These are phyloP conservation scores for Adansonia gregorii DNA, from an alignment of 441 rosid species.

Conservation along the genomic window DNA sequence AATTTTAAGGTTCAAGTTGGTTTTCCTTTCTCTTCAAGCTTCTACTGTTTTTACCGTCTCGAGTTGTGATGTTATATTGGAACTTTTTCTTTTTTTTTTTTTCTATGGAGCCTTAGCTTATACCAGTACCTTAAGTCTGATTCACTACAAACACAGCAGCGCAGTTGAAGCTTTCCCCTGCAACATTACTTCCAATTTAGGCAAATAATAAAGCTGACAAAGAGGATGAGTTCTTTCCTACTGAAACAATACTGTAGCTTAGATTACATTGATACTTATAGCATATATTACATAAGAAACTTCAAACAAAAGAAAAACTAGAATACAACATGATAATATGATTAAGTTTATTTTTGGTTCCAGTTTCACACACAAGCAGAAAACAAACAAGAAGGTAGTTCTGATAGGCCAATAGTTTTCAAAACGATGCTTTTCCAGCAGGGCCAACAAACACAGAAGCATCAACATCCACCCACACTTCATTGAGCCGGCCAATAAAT, in stretches of 20 bases:
- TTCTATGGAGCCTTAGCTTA: background rate
- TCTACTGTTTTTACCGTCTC: background rate
- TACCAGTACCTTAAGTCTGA: background rate
- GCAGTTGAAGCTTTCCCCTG: no score
- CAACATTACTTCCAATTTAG: no score
- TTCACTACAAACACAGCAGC: background rate
- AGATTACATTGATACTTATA: background rate
- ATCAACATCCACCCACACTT: slow-evolving; percentile 66
- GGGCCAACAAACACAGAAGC: slow-evolving; percentile 33
- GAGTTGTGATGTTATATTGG: background rate
- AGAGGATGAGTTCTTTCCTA: background rate
- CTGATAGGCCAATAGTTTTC: background rate
- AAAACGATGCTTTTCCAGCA: slow-evolving; percentile 1
- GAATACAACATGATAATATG: background rate
- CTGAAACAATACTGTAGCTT: background rate
- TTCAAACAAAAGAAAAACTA: background rate
- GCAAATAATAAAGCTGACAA: background rate
- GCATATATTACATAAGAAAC: background rate
- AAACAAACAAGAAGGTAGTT: background rate
- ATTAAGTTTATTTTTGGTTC: background rate
- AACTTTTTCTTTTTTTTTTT: background rate
- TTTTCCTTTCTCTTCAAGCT: background rate
- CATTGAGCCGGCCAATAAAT: slow-evolving; percentile 60
- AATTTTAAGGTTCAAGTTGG: background rate
- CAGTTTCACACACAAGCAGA: background rate